Base-by-base conservation (phyloP, 768 basidiomycete species). In the Naematelia aurantialba region DNA sequence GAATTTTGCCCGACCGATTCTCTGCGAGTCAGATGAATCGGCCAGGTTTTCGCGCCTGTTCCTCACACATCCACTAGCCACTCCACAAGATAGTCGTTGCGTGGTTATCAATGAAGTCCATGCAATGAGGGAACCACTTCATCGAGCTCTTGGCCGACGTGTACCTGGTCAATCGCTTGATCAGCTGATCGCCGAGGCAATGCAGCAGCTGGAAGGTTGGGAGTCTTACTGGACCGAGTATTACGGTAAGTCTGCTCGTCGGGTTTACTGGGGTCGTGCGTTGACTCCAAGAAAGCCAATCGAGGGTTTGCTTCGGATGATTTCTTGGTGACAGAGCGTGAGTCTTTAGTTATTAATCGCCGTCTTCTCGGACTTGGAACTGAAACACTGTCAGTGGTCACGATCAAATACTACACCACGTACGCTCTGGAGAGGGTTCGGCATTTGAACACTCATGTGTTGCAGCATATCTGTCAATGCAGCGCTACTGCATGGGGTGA, bases 81-180 rank as follows among this genome's bases (percentile, higher is more conserved):
- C 46, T 5, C 39, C n/a, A 5, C 24, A 42, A 17, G 58, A 59
- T 21, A 59, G 58, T 27, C 50, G 58, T 14, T 47, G 46, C n/a
- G 58, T 59, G 12, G 52, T 52, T 1, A 25, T 52, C 25, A 24
- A 26, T 39, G 58, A 59, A 25, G 25, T 59, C 8, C 52, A 44
- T n/a, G 39, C 58, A 10, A 59, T 59, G 21, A 52, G 58, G 39
- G 52, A 53, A 53, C 52, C 48, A 2, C 48, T 50, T 27, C 52
- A 53, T 53, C 29, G 52, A 31, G 4, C 52, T 39, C 34, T 31
- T 17, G 30, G 52, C 30, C 52, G 52, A 31, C 52, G 52, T 12
- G 30, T 29, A 31, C 48, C 48, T n/a, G 34, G 52, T 12, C 30
- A 19, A 29, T 53, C 29, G 34, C n/a, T 53, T 3, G 45, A 44